A percentile compares a stretch with the other conserved stretches of the same genome.
Conservation (phyloP, 2,329 filamentous ascomycete genomes). For the Xylariaceae sp. region DNA sequence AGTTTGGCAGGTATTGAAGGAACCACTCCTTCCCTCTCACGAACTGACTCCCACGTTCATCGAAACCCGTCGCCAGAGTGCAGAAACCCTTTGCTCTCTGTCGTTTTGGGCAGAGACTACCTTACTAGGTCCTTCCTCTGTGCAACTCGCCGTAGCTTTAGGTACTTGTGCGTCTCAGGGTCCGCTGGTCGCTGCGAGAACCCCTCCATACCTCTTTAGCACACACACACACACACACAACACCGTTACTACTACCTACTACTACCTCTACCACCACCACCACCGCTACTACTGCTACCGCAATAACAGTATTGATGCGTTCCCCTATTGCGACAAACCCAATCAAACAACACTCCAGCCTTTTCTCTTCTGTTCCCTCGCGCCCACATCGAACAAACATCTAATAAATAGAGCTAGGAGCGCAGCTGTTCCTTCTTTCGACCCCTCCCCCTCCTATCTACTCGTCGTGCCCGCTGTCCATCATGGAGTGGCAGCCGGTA, state of each 20-base stretch:
- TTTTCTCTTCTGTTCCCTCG: background rate
- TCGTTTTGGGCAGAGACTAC: too few relatives aligned
- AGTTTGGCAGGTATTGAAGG: conserved; percentile 15
- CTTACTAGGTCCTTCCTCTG: background rate
- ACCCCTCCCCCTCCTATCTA: conserved; percentile 7
- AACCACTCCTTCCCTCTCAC: conserved; percentile 14
- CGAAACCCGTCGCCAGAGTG: background rate
- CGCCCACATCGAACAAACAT: conserved; percentile 12
- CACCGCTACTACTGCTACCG: conserved; percentile 1
- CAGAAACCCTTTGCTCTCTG: background rate
- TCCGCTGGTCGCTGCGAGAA: too few relatives aligned
- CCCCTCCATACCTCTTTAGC: background rate
- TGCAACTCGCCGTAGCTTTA: conserved; percentile 13
- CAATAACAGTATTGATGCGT: conserved; percentile 7
- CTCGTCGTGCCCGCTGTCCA: conserved; percentile 36
- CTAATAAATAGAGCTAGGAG: too few relatives aligned
- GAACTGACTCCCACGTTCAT: background rate
- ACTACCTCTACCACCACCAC: conserved; percentile 1
- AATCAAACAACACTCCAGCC: background rate
- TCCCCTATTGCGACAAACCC: conserved; percentile 18
- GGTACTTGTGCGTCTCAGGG: background rate
- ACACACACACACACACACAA: background rate
- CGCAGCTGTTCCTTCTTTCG: background rate
- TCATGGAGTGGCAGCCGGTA: conserved; percentile 92
- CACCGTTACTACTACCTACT: background rate